Evolutionary conservation across 768 basidiomycete genomes (phyloP), one percentile per base, ranked within the genome.

Genomic region (Trametes cingulata): DNA sequence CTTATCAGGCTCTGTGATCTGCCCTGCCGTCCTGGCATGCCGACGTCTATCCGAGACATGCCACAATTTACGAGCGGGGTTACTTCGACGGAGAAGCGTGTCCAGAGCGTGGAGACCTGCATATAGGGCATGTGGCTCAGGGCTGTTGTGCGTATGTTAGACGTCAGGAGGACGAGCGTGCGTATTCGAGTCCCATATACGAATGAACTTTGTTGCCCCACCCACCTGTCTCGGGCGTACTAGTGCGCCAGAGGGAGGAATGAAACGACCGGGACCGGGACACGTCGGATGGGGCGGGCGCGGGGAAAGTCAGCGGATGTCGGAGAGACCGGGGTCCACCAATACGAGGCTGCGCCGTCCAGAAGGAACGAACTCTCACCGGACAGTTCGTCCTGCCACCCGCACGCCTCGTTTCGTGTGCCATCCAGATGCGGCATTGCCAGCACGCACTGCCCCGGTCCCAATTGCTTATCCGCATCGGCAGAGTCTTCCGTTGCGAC

Each of bases 341-440:
- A 35, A 51, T 22, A 51, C 35, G 50, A 19, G 35, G 50, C 9
- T 17, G 35, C 12, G 50, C 20, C 37, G 50, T 37, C 36, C 19
- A 24, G 24, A 24, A 25, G 8, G 17, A 41, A 22, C 49, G 56
- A 37, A 25, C 15, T 22, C 39, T 39, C 48, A 50, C 39, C 27
- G 39, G 19, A n/a, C n/a, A 9, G 48, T 29, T 29, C 17, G 17
- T 29, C 29, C 10, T 37, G 37, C 54, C 54, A 35, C 42, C 33
- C 49, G 40, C 29, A 25, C 40, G 55, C 60, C 60, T 61, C 60
- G 50, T 52, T 56, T 43, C 46, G 12, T 56, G 54, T 56, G 41
- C 47, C 24, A 54, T 33, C 59, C 59, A 40, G 39, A 60, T 49
- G 45, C 40, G 39, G 52, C 46, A 29, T 46, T 59, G 51, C n/a